Conservation (phyloP, 768 basidiomycete genomes). For the Agaricus sinodeliciosus region DNA sequence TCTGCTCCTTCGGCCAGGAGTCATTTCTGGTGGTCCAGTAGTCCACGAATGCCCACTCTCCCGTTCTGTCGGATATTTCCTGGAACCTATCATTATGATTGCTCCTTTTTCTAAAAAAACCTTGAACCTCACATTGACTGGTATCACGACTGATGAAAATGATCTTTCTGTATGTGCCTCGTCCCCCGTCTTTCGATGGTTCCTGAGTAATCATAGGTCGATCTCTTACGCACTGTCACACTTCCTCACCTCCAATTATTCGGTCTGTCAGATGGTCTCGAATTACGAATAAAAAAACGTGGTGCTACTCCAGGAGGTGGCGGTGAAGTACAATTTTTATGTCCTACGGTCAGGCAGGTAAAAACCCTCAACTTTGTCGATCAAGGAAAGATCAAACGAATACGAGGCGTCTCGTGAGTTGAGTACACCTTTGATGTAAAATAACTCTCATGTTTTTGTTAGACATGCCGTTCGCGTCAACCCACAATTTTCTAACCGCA, state of each 20-base stretch:
- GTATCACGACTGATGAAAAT: conserved; percentile 88
- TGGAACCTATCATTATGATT: conserved; percentile 85
- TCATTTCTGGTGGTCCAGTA: conserved; percentile 77
- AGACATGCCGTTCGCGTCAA: conserved; percentile 96
- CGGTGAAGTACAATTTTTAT: conserved; percentile 91
- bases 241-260: conserved; percentile 88
- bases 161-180: conserved; percentile 70
- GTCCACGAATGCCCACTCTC: conserved; percentile 86
- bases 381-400: conserved; percentile 86
- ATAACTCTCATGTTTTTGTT: conserved; percentile 9
- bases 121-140: conserved; percentile 72
- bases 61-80: conserved; percentile 88
- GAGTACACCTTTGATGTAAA: not conserved
- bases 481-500: conserved; percentile 95
- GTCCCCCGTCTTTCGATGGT: not conserved
- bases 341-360: conserved; percentile 84
- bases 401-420: conserved; percentile 90
- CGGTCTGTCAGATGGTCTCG: conserved; percentile 84
- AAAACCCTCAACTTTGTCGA: conserved; percentile 93
- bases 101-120: conserved; percentile 92
- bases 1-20: conserved; percentile 85
- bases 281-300: conserved; percentile 93
- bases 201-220: conserved; percentile 45
- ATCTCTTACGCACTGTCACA: conserved; percentile 84
- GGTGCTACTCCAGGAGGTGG: conserved; percentile 88